These are phyloP conservation scores for Fulvia fulva DNA, from an alignment of 2,329 filamentous ascomycete species.

Conservation along the genomic window DNA sequence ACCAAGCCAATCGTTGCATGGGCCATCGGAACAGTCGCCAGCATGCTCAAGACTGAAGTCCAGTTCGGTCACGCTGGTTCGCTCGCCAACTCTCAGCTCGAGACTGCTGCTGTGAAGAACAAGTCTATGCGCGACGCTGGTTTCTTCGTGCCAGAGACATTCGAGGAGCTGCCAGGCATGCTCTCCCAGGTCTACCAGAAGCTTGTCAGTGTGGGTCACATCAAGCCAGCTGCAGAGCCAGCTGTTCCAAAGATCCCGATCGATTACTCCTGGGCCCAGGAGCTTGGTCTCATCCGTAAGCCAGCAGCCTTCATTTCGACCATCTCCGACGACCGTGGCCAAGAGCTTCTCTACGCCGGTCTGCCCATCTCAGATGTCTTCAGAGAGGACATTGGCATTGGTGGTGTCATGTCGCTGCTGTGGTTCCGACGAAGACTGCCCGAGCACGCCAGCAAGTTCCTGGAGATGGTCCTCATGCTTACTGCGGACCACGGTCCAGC, in stretches of 20 bases:
- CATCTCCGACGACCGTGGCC: slow-evolving; percentile 98
- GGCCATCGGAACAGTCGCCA: slow-evolving; percentile 98
- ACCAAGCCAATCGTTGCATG: slow-evolving; percentile 98
- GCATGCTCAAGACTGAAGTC: slow-evolving; percentile 99
- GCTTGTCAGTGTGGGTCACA: slow-evolving; percentile 77
- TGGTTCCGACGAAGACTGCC: slow-evolving; percentile 99
- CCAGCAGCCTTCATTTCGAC: slow-evolving; percentile 99
- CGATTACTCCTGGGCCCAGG: slow-evolving; percentile 99
- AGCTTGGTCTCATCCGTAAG: slow-evolving; percentile 98
- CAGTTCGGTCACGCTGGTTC: slow-evolving; percentile 99
- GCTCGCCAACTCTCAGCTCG: slow-evolving; percentile 98
- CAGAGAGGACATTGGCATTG: slow-evolving; percentile 97
- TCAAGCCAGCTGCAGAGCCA: slow-evolving; percentile 83
- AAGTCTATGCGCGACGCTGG: slow-evolving; percentile 92
- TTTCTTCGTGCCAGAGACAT: slow-evolving; percentile 90
- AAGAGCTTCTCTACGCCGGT: slow-evolving; percentile 96
- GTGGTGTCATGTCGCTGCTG: slow-evolving; percentile 98
- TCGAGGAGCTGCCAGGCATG: slow-evolving; percentile 82
- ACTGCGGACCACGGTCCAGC: slow-evolving; percentile 98
- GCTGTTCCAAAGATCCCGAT: slow-evolving; percentile 98
- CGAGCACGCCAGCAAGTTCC: slow-evolving; percentile 94
- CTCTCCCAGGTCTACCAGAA: slow-evolving; percentile 83
- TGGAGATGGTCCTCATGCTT: slow-evolving; percentile 99
- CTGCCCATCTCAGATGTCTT: slow-evolving; percentile 99
- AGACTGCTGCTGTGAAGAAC: slow-evolving; percentile 97